Evolutionary conservation across 208 protist genomes (phyloP).

Genomic region (Leishmania mexicana): DNA sequence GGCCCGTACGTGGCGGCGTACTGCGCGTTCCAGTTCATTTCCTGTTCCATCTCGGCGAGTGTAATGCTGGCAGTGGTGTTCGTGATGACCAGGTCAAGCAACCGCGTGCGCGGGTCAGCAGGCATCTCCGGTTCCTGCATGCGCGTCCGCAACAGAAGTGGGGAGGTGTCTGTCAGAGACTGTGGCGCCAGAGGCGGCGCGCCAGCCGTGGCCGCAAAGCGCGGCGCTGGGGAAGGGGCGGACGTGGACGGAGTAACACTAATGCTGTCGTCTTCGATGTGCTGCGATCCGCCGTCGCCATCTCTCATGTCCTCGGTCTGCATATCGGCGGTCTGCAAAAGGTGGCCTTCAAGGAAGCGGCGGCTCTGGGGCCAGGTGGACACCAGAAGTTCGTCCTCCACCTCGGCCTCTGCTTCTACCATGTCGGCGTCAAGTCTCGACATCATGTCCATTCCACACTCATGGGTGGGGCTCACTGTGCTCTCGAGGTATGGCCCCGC

Average conservation of each 20-base stretch:
- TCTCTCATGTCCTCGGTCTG: neutral
- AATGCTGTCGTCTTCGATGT: neutral
- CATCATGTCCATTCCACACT: neutral
- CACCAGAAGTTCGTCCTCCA: slow-evolving; percentile 4
- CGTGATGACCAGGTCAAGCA: slow-evolving; percentile 63
- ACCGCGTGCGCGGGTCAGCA: slow-evolving; percentile 55
- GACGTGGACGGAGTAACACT: neutral
- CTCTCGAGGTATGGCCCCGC: neutral
- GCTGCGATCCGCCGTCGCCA: neutral
- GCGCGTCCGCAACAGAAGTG: slow-evolving; percentile 3
- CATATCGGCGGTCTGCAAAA: slow-evolving; percentile 1
- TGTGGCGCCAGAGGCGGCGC: neutral
- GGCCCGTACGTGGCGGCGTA: slow-evolving; percentile 55
- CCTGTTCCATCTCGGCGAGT: slow-evolving; percentile 43
- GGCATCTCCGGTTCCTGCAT: slow-evolving; percentile 23
- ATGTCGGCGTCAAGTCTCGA: neutral
- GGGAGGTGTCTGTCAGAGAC: neutral
- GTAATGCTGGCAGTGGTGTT: slow-evolving; percentile 51
- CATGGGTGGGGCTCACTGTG: neutral
- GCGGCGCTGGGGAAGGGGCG: neutral
- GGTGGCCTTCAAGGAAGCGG: slow-evolving; percentile 9
- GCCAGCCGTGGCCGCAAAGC: neutral
- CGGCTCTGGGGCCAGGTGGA: slow-evolving; percentile 11
- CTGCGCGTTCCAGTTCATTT: slow-evolving; percentile 46
- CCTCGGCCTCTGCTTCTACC: neutral